These are phyloP conservation scores for Chondrus crispus DNA, from an alignment of 23 red algal genomes.

Conservation along the genomic window DNA sequence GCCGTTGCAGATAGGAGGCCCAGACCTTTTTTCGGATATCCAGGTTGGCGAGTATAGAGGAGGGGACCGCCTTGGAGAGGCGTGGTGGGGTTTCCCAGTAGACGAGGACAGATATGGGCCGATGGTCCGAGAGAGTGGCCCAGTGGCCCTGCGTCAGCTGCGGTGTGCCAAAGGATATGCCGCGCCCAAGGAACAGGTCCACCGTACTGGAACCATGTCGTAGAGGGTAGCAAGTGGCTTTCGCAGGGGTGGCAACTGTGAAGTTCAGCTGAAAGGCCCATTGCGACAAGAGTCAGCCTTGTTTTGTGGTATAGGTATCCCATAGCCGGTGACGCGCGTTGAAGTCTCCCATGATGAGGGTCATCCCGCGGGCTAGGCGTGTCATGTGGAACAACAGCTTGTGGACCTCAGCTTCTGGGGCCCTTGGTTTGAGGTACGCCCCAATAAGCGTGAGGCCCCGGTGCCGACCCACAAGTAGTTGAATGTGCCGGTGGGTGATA, in stretches of 20 bases:
- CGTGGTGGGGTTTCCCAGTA: too few species aligned
- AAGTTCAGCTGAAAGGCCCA: background rate
- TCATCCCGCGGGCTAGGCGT: background rate
- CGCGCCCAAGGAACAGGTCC: background rate
- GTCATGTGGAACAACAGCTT: background rate
- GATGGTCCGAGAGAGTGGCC: too few species aligned
- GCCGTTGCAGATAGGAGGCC: background rate
- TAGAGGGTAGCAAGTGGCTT: too few species aligned
- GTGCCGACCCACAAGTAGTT: background rate
- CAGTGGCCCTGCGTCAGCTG: too few species aligned
- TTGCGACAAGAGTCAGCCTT: background rate
- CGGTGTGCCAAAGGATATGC: too few species aligned
- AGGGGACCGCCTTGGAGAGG: too few species aligned
- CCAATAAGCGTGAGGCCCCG: background rate
- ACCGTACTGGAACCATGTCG: background rate
- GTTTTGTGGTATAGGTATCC: background rate
- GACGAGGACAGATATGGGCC: too few species aligned
- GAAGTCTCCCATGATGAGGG: slow-evolving; percentile 22
- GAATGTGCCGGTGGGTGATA: background rate
- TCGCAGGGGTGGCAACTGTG: too few species aligned
- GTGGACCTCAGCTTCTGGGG: background rate
- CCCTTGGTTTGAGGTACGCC: background rate
- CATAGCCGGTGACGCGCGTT: slow-evolving; percentile 15
- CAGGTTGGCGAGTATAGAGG: background rate
- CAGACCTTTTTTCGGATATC: background rate